Conservation (phyloP, 257 asterid genomes). For the Voacanga thouarsii region DNA sequence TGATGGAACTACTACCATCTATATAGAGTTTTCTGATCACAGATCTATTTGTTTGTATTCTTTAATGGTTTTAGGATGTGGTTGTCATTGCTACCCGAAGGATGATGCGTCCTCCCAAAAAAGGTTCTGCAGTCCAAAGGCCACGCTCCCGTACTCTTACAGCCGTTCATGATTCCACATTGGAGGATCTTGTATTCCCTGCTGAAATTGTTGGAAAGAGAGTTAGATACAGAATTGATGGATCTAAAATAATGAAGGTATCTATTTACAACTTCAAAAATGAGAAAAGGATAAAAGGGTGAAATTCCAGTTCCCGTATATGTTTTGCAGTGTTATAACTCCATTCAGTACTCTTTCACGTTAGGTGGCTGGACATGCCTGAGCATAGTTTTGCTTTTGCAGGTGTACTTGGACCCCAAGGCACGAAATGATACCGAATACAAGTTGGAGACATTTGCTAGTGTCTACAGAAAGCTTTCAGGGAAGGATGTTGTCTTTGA, state of each 20-base stretch:
- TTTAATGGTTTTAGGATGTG: constrained; percentile 40
- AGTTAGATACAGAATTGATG: constrained; percentile 63
- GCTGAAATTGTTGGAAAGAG: constrained; percentile 88
- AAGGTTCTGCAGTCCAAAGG: constrained; percentile 82
- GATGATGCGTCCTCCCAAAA: constrained; percentile 81
- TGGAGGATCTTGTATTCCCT: constrained; percentile 81
- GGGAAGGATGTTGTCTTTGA: constrained; percentile 50
- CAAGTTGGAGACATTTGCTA: constrained; percentile 46
- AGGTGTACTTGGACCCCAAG: constrained; percentile 47
- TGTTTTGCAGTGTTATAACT: background rate
- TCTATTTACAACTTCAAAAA: background rate
- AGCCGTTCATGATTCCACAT: constrained; percentile 77
- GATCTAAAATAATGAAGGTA: constrained; percentile 88
- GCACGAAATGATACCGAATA: constrained; percentile 41
- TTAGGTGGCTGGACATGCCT: background rate
- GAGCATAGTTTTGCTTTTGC: background rate
- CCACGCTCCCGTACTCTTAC: constrained; percentile 85
- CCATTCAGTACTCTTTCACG: background rate
- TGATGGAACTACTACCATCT: background rate
- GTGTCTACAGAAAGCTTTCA: constrained; percentile 47
- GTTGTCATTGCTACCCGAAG: constrained; percentile 77
- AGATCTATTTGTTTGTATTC: background rate
- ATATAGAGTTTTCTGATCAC: too few species aligned
- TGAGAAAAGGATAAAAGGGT: background rate
- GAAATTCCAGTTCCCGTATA: background rate